Percentiles rank a stretch among this genome's conserved stretches.
These are phyloP conservation scores for Endothia cerciana DNA, from an alignment of 2,329 filamentous ascomycete genomes.

Conservation along the genomic window DNA sequence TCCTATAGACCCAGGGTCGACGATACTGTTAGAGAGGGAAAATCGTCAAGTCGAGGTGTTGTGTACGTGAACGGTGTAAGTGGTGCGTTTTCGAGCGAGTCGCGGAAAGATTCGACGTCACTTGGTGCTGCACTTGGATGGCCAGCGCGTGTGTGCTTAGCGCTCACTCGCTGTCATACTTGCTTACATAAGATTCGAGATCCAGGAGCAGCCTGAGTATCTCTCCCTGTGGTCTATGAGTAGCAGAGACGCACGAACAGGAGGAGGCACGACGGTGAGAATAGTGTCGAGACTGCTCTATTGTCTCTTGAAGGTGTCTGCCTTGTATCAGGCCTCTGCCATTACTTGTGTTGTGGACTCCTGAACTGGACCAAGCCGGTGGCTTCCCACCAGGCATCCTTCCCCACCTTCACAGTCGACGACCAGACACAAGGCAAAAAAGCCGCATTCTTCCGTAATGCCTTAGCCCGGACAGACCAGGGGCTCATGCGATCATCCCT, in stretches of 20 bases:
- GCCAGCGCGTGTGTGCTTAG: not conserved
- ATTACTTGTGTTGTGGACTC: no score
- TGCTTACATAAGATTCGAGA: not conserved
- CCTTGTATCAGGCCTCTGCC: not conserved
- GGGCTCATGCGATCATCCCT: constrained; percentile 38
- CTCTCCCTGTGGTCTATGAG: not conserved
- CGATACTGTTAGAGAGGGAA: not conserved
- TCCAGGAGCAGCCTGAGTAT: not conserved
- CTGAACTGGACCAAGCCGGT: not conserved
- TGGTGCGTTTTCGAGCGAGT: not conserved
- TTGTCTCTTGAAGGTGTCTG: not conserved
- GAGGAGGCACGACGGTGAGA: not conserved
- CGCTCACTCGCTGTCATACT: not conserved
- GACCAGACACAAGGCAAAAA: not conserved
- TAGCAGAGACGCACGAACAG: not conserved
- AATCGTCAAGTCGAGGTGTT: not conserved
- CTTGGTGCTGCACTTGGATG: not conserved
- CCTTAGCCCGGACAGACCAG: not conserved
- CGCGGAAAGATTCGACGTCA: constrained; percentile 15
- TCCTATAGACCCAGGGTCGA: not conserved
- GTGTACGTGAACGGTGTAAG: not conserved
- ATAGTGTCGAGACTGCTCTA: not conserved
- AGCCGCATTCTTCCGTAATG: no score
- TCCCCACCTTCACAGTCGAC: not conserved
- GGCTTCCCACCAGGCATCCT: not conserved